Percentiles rank a stretch among this genome's conserved stretches.
phyloP scores from a whole-genome alignment of 305 asterid genomes.

The Withania somnifera region DNA sequence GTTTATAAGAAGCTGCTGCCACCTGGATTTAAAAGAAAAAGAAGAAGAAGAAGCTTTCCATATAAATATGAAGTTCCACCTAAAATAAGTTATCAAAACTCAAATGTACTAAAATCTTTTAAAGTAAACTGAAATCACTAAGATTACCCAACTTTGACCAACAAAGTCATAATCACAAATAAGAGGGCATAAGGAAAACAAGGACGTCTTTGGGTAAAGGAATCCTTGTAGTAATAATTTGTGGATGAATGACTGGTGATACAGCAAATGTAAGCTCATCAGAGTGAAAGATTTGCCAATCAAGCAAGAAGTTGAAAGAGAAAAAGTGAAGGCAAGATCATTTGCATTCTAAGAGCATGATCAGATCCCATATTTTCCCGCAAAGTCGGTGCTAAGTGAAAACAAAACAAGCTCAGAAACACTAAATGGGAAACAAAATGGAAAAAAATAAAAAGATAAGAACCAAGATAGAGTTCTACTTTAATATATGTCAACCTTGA shows the following conservation, averaged over 20 bases:
- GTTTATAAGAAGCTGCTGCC: conserved; percentile 99
- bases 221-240: not conserved
- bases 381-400: not conserved
- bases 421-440: not conserved
- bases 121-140: not conserved
- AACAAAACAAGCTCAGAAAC: not conserved
- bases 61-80: not conserved
- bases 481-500: not conserved
- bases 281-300: conserved; percentile 1
- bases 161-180: not conserved
- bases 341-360: not conserved
- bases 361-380: not conserved
- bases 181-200: not conserved
- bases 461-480: not conserved
- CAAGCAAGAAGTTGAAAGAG: conserved; percentile 12
- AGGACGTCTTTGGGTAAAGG: not conserved
- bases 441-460: not conserved
- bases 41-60: conserved; percentile 13
- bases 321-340: not conserved
- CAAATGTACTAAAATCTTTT: not conserved
- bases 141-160: not conserved
- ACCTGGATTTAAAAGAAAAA: conserved; percentile 36
- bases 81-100: not conserved
- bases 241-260: not conserved
- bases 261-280: not conserved